phyloP scores from a whole-genome alignment of 768 basidiomycete species.

The Daedaleopsis sinensis region DNA sequence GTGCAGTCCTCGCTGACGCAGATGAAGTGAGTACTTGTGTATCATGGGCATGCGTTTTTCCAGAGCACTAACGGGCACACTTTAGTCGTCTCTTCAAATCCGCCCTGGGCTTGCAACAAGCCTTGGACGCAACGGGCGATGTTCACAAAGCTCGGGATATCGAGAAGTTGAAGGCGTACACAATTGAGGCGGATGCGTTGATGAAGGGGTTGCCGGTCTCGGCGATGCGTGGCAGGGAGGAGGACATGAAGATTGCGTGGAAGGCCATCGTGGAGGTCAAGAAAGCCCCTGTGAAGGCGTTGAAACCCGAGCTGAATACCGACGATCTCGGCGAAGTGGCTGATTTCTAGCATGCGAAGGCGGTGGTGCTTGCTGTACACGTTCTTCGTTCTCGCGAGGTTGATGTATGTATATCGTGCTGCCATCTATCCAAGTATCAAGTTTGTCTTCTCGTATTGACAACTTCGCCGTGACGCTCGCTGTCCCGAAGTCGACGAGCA shows the following conservation, averaged over 20 bases:
- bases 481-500: too few relatives aligned
- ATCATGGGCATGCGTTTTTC: too few relatives aligned
- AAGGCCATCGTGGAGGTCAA: slow-evolving; percentile 24
- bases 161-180: slow-evolving; percentile 12
- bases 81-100: slow-evolving; percentile 12
- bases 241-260: slow-evolving; percentile 22
- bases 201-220: slow-evolving; percentile 5
- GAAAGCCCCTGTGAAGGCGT: slow-evolving; percentile 8
- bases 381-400: too few relatives aligned
- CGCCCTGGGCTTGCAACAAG: slow-evolving; percentile 15
- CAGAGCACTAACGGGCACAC: neutral
- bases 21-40: slow-evolving; percentile 20
- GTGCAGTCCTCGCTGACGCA: slow-evolving; percentile 5
- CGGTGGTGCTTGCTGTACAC: too few relatives aligned
- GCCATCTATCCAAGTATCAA: too few relatives aligned
- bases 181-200: slow-evolving; percentile 19
- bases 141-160: slow-evolving; percentile 20
- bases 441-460: too few relatives aligned
- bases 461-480: too few relatives aligned
- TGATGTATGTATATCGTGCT: too few relatives aligned
- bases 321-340: neutral
- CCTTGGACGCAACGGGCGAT: slow-evolving; percentile 19
- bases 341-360: too few relatives aligned
- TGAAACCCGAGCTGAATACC: neutral
- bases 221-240: slow-evolving; percentile 6